These are phyloP conservation scores for Entophlyctis helioformis DNA, from an alignment of 192 early-diverging fungal genomes.

Conservation along the genomic window DNA sequence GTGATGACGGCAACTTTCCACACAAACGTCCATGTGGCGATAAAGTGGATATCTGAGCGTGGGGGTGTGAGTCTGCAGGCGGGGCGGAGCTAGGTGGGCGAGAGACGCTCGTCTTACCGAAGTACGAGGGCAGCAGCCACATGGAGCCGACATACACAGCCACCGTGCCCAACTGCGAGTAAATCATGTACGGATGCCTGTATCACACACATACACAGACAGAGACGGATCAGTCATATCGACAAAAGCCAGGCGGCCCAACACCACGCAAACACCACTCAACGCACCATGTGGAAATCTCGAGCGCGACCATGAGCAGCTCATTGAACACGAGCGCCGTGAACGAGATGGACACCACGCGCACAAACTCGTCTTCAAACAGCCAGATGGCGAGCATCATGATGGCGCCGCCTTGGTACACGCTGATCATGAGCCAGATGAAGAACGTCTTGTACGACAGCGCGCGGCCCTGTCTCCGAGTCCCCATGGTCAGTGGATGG, in stretches of 20 bases:
- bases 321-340: slow-evolving; percentile 91
- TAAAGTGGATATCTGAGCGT: slow-evolving; percentile 65
- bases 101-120: slow-evolving; percentile 64
- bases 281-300: slow-evolving; percentile 81
- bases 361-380: slow-evolving; percentile 91
- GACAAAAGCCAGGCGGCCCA: background rate
- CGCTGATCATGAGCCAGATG: slow-evolving; percentile 85
- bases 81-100: background rate
- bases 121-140: slow-evolving; percentile 78
- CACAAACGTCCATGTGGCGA: slow-evolving; percentile 68
- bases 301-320: slow-evolving; percentile 88
- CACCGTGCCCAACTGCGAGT: slow-evolving; percentile 70
- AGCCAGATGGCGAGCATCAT: slow-evolving; percentile 90
- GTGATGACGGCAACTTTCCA: slow-evolving; percentile 89
- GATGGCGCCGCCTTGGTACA: slow-evolving; percentile 92
- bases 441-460: slow-evolving; percentile 90
- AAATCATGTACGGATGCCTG: slow-evolving; percentile 77
- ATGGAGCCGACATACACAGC: slow-evolving; percentile 80
- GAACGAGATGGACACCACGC: slow-evolving; percentile 91
- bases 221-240: background rate
- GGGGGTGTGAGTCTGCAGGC: background rate
- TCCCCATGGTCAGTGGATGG: background rate
- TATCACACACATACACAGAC: background rate
- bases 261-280: background rate
- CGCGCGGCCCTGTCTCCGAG: slow-evolving; percentile 54